Conservation (phyloP, 371 early-diverging fungal species). For the Lichtheimia hyalospora region DNA sequence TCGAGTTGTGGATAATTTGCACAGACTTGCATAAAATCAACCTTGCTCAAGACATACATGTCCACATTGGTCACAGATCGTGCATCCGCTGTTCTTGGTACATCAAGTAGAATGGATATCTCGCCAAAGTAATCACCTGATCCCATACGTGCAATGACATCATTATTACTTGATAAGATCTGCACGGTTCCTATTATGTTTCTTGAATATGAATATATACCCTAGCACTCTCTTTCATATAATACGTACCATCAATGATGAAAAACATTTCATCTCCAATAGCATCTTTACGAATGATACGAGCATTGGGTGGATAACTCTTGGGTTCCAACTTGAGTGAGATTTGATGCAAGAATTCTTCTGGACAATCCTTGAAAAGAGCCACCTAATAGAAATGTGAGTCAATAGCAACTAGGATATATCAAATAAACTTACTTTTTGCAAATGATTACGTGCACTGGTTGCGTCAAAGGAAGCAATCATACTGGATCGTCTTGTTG, state of each 20-base stretch:
- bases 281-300: constrained; percentile 68
- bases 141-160: constrained; percentile 27
- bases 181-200: constrained; percentile 32
- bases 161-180: constrained; percentile 12
- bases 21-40: constrained; percentile 46
- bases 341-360: constrained; percentile 52
- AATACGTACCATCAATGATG: constrained; percentile 73
- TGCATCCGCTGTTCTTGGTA: constrained; percentile 80
- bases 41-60: constrained; percentile 50
- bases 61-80: constrained; percentile 60
- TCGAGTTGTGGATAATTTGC: constrained; percentile 41
- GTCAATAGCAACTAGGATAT: background rate
- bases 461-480: constrained; percentile 21
- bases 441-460: constrained; percentile 26
- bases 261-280: constrained; percentile 80
- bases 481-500: constrained; percentile 6
- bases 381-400: constrained; percentile 38
- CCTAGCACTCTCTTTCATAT: no score
- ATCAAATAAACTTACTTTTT: constrained; percentile 24
- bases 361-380: constrained; percentile 48
- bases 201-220: background rate
- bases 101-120: constrained; percentile 76
- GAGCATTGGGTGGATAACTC: constrained; percentile 45
- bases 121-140: constrained; percentile 75
- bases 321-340: constrained; percentile 54